Evolutionary conservation across 1,284 basidiomycete species (phyloP), one percentile per base, ranked within the genome.

Genomic region (Malassezia pachydermatis): DNA sequence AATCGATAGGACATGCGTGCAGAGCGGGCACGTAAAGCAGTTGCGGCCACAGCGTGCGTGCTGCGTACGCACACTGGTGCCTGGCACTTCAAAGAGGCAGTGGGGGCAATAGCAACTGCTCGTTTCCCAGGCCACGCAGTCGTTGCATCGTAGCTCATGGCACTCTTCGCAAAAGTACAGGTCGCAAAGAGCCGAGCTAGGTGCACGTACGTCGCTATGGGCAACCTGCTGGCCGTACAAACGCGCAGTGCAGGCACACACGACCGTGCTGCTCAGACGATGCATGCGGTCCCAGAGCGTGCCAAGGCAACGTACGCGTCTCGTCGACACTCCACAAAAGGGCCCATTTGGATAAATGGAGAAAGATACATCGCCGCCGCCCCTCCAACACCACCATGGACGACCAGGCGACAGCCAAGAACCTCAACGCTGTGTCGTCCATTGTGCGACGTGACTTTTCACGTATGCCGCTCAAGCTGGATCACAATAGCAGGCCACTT

Each of bases 131-230:
- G 82, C 80, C 7, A 94, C 86, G 64, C 94, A 98, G 58, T 83
- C 80, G 67, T 90, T 84, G 70, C 94, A 99, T 46, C 89, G 77
- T 34, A 98, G 80, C 2, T 84, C 83, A 72, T 96, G 89, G 74
- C 94, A 99, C 77, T 96, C 92, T 73, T 95, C 90, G 73, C 94
- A 99, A 73, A 96, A 98, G 75, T 88, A 94, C 14, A 98, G 81
- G 17, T 79, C 79, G 57, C 85, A 79, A 8, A 98, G 78, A 2
- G 84, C 79, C 17, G n/a, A 9, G 3, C n/a, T 36, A 9, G 34
- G 34, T 17, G 34, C 34, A 36, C 20, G 34, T 17, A 13, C n/a
- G 16, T 36, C 10, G n/a, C 29, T 30, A 9, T 10, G 9, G 29
- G 10, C 9, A 9, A 9, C 29, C 10, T 30, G 29, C 29, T n/a